These are phyloP conservation scores for Arthrobotrys megalospora DNA, from an alignment of 2,329 filamentous ascomycete genomes.

Conservation along the genomic window DNA sequence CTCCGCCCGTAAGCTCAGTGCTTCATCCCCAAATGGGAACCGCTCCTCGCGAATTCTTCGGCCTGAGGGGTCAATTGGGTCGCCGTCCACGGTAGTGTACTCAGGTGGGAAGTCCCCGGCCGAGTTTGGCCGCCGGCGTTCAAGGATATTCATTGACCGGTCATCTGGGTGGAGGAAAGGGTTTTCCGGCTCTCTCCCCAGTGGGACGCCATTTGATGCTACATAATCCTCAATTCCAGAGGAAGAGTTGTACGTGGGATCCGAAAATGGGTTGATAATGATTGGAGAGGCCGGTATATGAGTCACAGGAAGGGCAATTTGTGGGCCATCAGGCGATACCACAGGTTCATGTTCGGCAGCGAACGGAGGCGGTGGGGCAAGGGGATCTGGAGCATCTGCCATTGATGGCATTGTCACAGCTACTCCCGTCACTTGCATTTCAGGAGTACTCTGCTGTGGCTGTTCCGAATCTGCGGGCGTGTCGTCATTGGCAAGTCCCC, in stretches of 20 bases:
- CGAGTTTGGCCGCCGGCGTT: slow-evolving; percentile 43
- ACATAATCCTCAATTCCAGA: slow-evolving; percentile 58
- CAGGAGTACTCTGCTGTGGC: slow-evolving; percentile 24
- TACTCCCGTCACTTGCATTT: slow-evolving; percentile 47
- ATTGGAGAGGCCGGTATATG: slow-evolving; percentile 29
- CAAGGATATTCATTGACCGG: slow-evolving; percentile 33
- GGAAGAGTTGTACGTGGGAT: slow-evolving; percentile 58
- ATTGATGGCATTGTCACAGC: slow-evolving; percentile 56
- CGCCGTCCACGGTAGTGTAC: slow-evolving; percentile 53
- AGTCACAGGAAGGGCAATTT: neutral
- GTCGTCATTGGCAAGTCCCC: slow-evolving; percentile 1
- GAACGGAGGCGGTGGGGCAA: slow-evolving; percentile 45
- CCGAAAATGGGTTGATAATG: slow-evolving; percentile 58
- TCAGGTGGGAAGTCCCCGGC: slow-evolving; percentile 54
- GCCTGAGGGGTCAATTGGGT: slow-evolving; percentile 37
- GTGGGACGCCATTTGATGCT: slow-evolving; percentile 40
- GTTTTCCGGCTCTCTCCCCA: slow-evolving; percentile 56
- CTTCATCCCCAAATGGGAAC: slow-evolving; percentile 56
- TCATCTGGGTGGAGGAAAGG: slow-evolving; percentile 56
- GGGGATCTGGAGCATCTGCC: slow-evolving; percentile 19
- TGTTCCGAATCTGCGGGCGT: slow-evolving; percentile 36
- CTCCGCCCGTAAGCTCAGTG: slow-evolving; percentile 45
- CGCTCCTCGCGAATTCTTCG: slow-evolving; percentile 48
- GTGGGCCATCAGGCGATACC: neutral
- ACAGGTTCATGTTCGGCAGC: neutral